Conservation (phyloP, 148 eudicot species). For the Beta vulgaris region DNA sequence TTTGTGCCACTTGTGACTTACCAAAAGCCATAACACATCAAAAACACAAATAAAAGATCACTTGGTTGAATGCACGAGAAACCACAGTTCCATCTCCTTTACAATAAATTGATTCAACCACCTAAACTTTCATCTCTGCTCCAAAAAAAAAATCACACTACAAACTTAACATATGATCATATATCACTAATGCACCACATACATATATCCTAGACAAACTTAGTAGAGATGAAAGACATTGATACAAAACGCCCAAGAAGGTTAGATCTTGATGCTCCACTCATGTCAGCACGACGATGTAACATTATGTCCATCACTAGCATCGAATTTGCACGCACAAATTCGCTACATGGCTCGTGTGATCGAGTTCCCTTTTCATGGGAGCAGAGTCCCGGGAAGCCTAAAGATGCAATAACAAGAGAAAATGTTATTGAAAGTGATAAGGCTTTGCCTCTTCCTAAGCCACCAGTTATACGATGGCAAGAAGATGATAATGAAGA, state of each 20-base stretch:
- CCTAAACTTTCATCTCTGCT: background rate
- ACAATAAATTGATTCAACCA: conserved; percentile 17
- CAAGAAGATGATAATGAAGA: conserved; percentile 20
- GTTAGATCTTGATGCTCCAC: conserved; percentile 57
- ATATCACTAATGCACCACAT: background rate
- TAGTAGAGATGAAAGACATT: conserved; percentile 19
- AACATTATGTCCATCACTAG: conserved; percentile 12
- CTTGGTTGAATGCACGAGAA: conserved; percentile 22
- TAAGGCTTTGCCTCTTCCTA: conserved; percentile 47
- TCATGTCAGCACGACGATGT: conserved; percentile 51
- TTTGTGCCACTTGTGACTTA: conserved; percentile 20
- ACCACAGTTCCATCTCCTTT: conserved; percentile 14
- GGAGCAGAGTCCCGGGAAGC: conserved; percentile 71
- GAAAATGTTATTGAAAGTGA: background rate
- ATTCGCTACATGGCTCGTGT: conserved; percentile 25
- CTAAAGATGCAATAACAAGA: conserved; percentile 32
- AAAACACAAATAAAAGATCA: conserved; percentile 6
- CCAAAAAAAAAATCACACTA: background rate
- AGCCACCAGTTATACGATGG: conserved; percentile 50
- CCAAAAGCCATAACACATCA: conserved; percentile 14
- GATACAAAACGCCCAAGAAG: conserved; percentile 36
- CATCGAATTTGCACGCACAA: conserved; percentile 2
- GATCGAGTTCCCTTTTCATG: conserved; percentile 75
- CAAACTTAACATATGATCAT: background rate
- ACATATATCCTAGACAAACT: too few species aligned